A percentile compares a stretch with the other conserved stretches of the same genome.
phyloP scores from a whole-genome alignment of 345 rosid genomes.

The Rhodamnia argentea region DNA sequence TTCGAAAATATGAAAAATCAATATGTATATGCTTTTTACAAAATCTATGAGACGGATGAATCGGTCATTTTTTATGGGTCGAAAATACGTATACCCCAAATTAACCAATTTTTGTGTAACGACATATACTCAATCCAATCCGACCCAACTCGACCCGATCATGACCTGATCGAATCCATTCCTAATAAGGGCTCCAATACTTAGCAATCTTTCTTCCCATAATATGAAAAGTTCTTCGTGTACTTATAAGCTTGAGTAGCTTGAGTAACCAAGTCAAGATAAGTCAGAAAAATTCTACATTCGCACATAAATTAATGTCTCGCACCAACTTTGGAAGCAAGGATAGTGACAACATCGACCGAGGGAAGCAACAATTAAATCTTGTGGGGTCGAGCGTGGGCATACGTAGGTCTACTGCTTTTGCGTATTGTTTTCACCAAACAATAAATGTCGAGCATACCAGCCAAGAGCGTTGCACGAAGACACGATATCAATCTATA shows the following conservation, averaged over 20 bases:
- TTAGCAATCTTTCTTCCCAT: background rate
- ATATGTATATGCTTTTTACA: background rate
- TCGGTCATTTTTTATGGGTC: background rate
- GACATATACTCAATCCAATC: rapidly evolving
- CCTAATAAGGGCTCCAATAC: rapidly evolving
- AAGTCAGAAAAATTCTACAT: background rate
- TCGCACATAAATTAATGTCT: background rate
- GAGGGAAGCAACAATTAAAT: background rate
- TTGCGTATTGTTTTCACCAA: background rate
- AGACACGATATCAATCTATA: background rate
- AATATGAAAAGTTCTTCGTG: background rate
- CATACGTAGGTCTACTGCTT: background rate
- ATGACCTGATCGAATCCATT: rapidly evolving
- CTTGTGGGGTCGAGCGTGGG: background rate
- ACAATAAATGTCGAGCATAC: background rate
- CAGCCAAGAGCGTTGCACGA: background rate
- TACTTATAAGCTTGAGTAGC: background rate
- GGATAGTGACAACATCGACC: background rate
- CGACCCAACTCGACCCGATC: rapidly evolving
- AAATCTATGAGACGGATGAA: background rate
- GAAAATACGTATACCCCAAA: rapidly evolving
- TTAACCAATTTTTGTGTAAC: background rate
- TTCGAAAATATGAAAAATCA: background rate
- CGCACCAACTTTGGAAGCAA: background rate
- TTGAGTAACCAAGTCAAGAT: background rate